Evolutionary conservation across 495 filamentous ascomycete species (phyloP).

Genomic region (Margaritispora aquatica): DNA sequence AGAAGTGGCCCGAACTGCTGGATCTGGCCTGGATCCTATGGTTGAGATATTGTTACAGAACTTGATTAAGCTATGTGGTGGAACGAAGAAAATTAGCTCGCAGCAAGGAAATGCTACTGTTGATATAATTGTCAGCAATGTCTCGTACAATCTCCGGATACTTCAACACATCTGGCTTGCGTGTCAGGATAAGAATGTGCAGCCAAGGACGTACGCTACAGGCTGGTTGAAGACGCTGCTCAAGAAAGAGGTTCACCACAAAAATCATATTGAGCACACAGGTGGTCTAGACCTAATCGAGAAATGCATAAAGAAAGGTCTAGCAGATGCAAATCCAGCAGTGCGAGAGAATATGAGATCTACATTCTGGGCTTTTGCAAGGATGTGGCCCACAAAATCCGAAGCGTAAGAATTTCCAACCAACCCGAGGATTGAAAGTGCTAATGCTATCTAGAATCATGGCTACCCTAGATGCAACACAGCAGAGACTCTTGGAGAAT

Average conservation of each 20-base stretch:
- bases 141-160: slow-evolving; percentile 70
- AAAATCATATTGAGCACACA: slow-evolving; percentile 72
- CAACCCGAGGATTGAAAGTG: slow-evolving; percentile 19
- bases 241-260: slow-evolving; percentile 71
- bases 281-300: slow-evolving; percentile 77
- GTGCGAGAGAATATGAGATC: slow-evolving; percentile 78
- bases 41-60: slow-evolving; percentile 86
- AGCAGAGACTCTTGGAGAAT: slow-evolving; percentile 68
- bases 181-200: slow-evolving; percentile 85
- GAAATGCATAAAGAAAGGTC: slow-evolving; percentile 79
- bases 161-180: slow-evolving; percentile 78
- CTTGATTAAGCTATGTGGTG: slow-evolving; percentile 78
- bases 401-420: slow-evolving; percentile 48
- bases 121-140: slow-evolving; percentile 66
- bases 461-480: slow-evolving; percentile 63
- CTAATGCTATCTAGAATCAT: slow-evolving; percentile 54
- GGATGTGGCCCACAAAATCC: slow-evolving; percentile 72
- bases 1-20: slow-evolving; percentile 71
- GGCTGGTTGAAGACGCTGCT: slow-evolving; percentile 83
- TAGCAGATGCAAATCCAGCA: slow-evolving; percentile 78
- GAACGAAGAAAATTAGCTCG: slow-evolving; percentile 84
- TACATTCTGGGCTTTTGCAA: slow-evolving; percentile 77
- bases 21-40: slow-evolving; percentile 77
- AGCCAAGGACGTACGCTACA: slow-evolving; percentile 68
- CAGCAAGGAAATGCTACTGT: slow-evolving; percentile 72